Conservation (phyloP, 2,329 filamentous ascomycete genomes). For the Pseudogymnoascus sp. region DNA sequence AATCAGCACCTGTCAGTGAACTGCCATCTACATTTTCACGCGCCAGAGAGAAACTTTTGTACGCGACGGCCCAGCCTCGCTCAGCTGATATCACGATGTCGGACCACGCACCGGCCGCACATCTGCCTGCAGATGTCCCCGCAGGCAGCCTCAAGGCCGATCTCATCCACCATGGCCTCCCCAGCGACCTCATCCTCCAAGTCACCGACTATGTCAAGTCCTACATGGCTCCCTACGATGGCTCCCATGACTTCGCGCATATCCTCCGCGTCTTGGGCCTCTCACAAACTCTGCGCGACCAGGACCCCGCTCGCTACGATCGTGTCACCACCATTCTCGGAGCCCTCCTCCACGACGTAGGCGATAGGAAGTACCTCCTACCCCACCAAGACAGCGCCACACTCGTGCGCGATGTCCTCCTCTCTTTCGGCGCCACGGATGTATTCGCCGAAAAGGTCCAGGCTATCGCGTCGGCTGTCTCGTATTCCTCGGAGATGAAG, state of each 20-base stretch:
- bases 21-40: not conserved
- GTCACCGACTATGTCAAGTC: constrained; percentile 57
- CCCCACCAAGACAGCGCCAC: constrained; percentile 49
- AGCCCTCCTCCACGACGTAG: constrained; percentile 79
- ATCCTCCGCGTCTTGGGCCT: constrained; percentile 73
- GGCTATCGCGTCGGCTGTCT: constrained; percentile 65
- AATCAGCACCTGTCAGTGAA: not conserved
- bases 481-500: constrained; percentile 65
- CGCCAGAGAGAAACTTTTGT: not conserved
- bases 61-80: not conserved
- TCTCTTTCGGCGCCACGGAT: constrained; percentile 46
- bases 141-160: not conserved
- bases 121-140: not conserved
- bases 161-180: not conserved
- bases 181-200: constrained; percentile 38
- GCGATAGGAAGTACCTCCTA: constrained; percentile 48
- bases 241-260: constrained; percentile 82
- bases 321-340: constrained; percentile 55
- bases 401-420: constrained; percentile 48
- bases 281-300: constrained; percentile 53
- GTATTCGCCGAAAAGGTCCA: constrained; percentile 61
- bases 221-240: constrained; percentile 74
- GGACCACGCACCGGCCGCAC: not conserved
- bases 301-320: constrained; percentile 37
- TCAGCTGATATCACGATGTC: not conserved